Percentiles rank a stretch among this genome's conserved stretches.
phyloP scores from a whole-genome alignment of 2,329 filamentous ascomycete species.

The Sarocladiaceae sp. region DNA sequence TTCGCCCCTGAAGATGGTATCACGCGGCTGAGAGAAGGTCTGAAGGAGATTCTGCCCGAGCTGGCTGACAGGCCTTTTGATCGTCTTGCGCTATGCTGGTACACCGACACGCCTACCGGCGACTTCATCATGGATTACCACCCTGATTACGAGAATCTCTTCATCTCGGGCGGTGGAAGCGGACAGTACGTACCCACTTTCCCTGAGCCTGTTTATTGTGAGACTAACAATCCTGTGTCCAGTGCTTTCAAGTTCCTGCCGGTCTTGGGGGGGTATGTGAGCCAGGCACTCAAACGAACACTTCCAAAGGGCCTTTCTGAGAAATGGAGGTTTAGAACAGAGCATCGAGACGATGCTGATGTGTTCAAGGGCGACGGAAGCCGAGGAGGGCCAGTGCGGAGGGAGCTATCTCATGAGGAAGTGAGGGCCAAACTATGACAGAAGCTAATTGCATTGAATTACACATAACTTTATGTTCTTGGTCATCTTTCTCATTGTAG shows the following conservation, averaged over 20 bases:
- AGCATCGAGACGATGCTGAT: constrained; percentile 12
- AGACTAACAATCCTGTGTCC: neutral
- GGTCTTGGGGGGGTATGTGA: constrained; percentile 11
- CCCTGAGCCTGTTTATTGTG: neutral
- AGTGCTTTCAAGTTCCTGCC: constrained; percentile 17
- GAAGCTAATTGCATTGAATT: too few relatives aligned
- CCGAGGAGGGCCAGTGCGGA: constrained; percentile 11
- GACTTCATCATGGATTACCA: constrained; percentile 25
- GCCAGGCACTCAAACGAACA: constrained; percentile 11
- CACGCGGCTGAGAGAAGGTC: constrained; percentile 11
- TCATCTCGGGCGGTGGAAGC: constrained; percentile 39
- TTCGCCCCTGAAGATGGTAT: constrained; percentile 14
- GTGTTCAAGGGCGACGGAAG: constrained; percentile 15
- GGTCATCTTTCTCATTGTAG: too few relatives aligned
- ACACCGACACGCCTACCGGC: neutral
- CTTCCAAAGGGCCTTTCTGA: constrained; percentile 7
- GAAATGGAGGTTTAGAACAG: constrained; percentile 12
- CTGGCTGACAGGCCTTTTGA: constrained; percentile 13
- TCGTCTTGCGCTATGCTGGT: constrained; percentile 9
- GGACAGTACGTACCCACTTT: constrained; percentile 1
- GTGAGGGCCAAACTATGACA: neutral
- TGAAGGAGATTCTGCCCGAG: constrained; percentile 15
- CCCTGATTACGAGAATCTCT: constrained; percentile 38
- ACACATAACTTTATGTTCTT: too few relatives aligned
- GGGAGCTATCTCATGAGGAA: neutral